Conservation (phyloP, 108 stramenopile genomes). For the Seminavis robusta region DNA sequence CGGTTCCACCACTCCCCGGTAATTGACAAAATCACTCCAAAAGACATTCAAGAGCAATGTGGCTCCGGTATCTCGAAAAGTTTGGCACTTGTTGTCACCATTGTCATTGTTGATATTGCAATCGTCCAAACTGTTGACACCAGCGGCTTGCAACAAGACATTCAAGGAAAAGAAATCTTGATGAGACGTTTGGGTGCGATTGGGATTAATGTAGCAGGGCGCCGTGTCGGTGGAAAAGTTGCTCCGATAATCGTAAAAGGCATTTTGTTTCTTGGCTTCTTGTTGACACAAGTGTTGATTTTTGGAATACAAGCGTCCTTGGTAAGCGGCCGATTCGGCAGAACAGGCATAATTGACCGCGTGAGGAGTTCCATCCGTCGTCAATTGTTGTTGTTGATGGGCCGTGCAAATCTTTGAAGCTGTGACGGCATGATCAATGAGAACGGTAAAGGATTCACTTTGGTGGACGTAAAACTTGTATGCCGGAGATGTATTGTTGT, state of each 20-base stretch:
- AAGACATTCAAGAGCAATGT: constrained; percentile 10
- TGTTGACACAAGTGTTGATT: constrained; percentile 8
- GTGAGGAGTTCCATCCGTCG: no score
- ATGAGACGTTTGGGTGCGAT: constrained; percentile 8
- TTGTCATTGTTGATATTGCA: neutral
- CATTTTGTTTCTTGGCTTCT: neutral
- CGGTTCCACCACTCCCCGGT: constrained; percentile 17
- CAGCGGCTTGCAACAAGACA: constrained; percentile 19
- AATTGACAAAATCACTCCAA: constrained; percentile 12
- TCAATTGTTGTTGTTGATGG: neutral
- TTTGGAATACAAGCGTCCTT: constrained; percentile 5
- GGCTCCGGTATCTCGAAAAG: constrained; percentile 20
- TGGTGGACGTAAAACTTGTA: constrained; percentile 23
- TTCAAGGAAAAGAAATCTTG: constrained; percentile 35
- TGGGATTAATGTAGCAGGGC: constrained; percentile 35
- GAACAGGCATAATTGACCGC: constrained; percentile 23
- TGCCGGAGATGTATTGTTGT: neutral
- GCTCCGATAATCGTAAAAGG: neutral
- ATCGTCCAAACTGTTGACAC: constrained; percentile 15
- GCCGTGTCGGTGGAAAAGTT: constrained; percentile 2
- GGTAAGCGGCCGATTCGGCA: constrained; percentile 1
- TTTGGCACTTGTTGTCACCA: neutral
- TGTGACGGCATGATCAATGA: constrained; percentile 20
- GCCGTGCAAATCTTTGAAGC: constrained; percentile 15
- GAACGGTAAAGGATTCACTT: constrained; percentile 18